Evolutionary conservation across 2,329 filamentous ascomycete genomes (phyloP), one percentile per base, ranked within the genome.

Genomic region (Ophiostoma triangulosporum): DNA sequence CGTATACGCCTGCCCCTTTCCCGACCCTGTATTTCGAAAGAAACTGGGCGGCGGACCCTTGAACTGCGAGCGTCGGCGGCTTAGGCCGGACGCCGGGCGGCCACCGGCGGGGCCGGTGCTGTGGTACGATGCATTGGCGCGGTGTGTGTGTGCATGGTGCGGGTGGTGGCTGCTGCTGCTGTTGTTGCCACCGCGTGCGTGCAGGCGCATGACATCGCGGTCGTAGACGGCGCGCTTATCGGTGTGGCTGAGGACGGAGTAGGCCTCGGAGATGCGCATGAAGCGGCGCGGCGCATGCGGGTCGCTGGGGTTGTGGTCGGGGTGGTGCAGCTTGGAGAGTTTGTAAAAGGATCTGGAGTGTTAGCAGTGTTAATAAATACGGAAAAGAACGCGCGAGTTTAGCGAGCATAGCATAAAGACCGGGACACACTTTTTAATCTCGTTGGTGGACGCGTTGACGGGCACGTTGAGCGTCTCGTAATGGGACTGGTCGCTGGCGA

Each of bases 281-380:
- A 95, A 98, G 65, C 83, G 86, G 55, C 78, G 71, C 4, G 82
- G 74, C 57, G 90, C 86, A 55, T 70, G 65, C 4, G 86, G 84
- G 68, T 95, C 84, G 61, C 77, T 65, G 56, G 77, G 87, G 73
- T 97, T 94, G 65, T 83, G 81, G 74, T 98, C 93, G 1, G 93
- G 93, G 69, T 98, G 93, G 75, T 95, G 84, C 52, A 77, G 72
- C 70, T 96, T 95, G 64, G 89, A 95, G 66, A 97, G 86, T 57
- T 77, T 70, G 75, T 96, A 97, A 78, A 96, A 98, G 60, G 80
- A 80, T 62, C 78, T 83, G 55, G 27, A 4, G 14, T 1, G 51
- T 36, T 7, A 31, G 29, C 11, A 40, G 11, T 17, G 33, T 22
- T 29, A 15, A 22, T 36, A 26, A 14, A 4, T 27, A 6, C 27